Evolutionary conservation across 2,329 filamentous ascomycete genomes (phyloP).

Genomic region (Clathrospora elynae): DNA sequence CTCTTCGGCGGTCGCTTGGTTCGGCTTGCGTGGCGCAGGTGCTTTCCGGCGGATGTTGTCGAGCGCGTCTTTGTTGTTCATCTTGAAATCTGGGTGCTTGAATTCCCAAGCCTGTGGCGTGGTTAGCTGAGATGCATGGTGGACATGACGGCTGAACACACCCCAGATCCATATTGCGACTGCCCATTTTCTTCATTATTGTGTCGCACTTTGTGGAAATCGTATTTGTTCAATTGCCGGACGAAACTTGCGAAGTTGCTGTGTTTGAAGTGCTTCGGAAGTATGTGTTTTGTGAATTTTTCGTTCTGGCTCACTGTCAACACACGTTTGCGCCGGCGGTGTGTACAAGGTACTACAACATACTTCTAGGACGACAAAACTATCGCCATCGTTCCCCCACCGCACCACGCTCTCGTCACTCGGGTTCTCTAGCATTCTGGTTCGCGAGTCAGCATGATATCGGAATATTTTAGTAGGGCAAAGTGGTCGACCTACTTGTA

Average conservation of each 20-base stretch:
- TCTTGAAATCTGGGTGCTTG: constrained; percentile 93
- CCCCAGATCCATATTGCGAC: constrained; percentile 80
- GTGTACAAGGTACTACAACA: constrained; percentile 15
- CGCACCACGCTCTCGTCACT: constrained; percentile 89
- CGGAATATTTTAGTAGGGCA: constrained; percentile 9
- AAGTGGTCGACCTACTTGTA: constrained; percentile 75
- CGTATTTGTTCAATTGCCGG: constrained; percentile 93
- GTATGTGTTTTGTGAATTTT: constrained; percentile 95
- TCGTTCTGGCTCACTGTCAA: constrained; percentile 70
- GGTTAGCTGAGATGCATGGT: constrained; percentile 18
- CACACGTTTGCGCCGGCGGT: neutral
- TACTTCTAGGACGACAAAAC: constrained; percentile 97
- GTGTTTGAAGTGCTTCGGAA: constrained; percentile 98
- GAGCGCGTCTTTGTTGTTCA: constrained; percentile 92
- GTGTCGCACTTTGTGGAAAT: constrained; percentile 96
- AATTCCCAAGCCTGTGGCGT: constrained; percentile 82
- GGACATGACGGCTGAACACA: constrained; percentile 45
- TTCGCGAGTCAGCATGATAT: constrained; percentile 36
- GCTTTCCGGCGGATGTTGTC: constrained; percentile 97
- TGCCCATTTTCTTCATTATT: constrained; percentile 85
- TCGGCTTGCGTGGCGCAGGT: constrained; percentile 80
- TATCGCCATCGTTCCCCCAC: constrained; percentile 94
- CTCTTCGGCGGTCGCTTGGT: constrained; percentile 61
- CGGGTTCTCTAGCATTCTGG: constrained; percentile 94
- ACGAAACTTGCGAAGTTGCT: constrained; percentile 98